Evolutionary conservation across 495 filamentous ascomycete genomes (phyloP).

Genomic region (Aspergillus funiculosus): DNA sequence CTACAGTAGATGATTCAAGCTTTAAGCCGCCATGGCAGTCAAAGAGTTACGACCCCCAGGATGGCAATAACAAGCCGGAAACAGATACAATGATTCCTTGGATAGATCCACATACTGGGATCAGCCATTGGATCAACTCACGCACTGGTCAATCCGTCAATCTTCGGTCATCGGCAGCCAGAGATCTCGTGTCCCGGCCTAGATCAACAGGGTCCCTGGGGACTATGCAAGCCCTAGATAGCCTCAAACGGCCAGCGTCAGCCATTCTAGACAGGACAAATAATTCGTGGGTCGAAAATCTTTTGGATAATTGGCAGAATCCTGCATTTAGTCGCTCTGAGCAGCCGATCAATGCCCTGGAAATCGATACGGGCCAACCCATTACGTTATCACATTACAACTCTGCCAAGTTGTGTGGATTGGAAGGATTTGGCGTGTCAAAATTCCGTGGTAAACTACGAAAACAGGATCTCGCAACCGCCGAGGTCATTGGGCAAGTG

Average conservation of each 20-base stretch:
- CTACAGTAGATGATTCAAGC: not conserved
- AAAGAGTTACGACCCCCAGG: not conserved
- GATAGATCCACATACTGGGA: slow-evolving; percentile 62
- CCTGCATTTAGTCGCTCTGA: slow-evolving; percentile 54
- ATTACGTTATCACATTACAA: not conserved
- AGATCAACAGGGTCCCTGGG: slow-evolving; percentile 20
- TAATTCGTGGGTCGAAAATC: slow-evolving; percentile 35
- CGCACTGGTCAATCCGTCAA: slow-evolving; percentile 54
- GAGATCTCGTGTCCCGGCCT: slow-evolving; percentile 12
- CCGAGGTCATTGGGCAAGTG: slow-evolving; percentile 71
- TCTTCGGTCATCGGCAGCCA: not conserved
- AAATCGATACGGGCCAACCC: not conserved
- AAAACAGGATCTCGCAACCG: slow-evolving; percentile 55
- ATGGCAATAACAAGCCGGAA: not conserved
- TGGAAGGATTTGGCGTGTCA: slow-evolving; percentile 20
- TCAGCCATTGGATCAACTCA: slow-evolving; percentile 51
- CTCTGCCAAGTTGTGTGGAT: slow-evolving; percentile 9
- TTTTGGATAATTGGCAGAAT: slow-evolving; percentile 52
- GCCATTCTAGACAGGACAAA: slow-evolving; percentile 11
- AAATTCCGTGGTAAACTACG: slow-evolving; percentile 54
- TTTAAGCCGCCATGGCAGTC: not conserved
- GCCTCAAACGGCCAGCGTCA: slow-evolving; percentile 15
- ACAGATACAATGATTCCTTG: slow-evolving; percentile 49
- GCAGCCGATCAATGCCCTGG: slow-evolving; percentile 33
- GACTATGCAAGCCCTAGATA: not conserved